Base-by-base conservation (phyloP, 192 early-diverging fungal genomes). In the Phycomyces blakesleeanus region DNA sequence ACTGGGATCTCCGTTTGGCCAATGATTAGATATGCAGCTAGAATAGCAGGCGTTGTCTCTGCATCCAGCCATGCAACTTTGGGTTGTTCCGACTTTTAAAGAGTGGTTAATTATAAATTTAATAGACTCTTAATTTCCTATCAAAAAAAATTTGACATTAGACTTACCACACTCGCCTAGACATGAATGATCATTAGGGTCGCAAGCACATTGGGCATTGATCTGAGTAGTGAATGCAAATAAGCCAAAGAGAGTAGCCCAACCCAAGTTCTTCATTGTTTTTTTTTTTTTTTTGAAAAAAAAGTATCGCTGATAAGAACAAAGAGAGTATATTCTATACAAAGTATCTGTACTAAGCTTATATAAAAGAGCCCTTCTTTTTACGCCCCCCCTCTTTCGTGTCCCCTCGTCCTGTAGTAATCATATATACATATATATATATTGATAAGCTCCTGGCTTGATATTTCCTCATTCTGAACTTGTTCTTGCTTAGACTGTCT, bases 151-250 rank as follows among this genome's bases (percentile, higher is more conserved):
- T 25, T 22, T 54, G 29, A 2, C 12, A 16, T 34, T 38, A 56
- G 20, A 7, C 37, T 54, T 63, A 63, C 61, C 61, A 54, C 61
- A 63, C 7, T 26, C 39, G 16, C 38, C 34, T 24, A 63, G 61
- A 44, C 61, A 63, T 1, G 11, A 7, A 63, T 25, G 20, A 29
- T 63, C 61, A 25, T 20, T 12, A 0, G 51, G 22, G 26, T 27
- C 50, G 53, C 61, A 63, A 6, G 38, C 50, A 47, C 61, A 63
- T 53, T 54, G 51, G 9, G 61, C 61, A 26, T 26, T 63, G 50
- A 54, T 34, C 29, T 22, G 21, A n/a, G 51, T 34, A 39, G 51
- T 39, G 1, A 52, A 52, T 11, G 51, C 38, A 47, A 47, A 18
- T n/a, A 47, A 11, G 25, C 51, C 51, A 54, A 54, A n/a, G 5